A percentile compares a stretch with the other conserved stretches of the same genome.
Evolutionary conservation across 441 rosid genomes (phyloP).

Genomic region (Metrosideros polymorpha): DNA sequence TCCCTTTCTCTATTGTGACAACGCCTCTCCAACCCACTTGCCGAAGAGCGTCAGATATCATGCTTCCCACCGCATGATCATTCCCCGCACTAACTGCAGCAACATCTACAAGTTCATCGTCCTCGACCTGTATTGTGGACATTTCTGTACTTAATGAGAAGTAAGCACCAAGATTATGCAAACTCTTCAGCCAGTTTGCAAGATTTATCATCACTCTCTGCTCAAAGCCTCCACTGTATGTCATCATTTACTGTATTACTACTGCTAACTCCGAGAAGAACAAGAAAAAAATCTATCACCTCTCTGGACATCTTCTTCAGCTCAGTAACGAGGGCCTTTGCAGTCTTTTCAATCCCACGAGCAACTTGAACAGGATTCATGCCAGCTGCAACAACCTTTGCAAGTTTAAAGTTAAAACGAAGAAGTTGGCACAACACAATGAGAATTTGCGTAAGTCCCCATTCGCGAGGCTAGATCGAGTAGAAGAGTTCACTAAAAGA

Average conservation of each 20-base stretch:
- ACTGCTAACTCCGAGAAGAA: not conserved
- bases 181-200: not conserved
- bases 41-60: constrained; percentile 59
- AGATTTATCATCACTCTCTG: not conserved
- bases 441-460: not conserved
- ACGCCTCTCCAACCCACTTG: constrained; percentile 68
- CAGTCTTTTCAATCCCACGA: constrained; percentile 76
- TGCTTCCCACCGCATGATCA: constrained; percentile 58
- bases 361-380: constrained; percentile 69
- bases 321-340: constrained; percentile 66
- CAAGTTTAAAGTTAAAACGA: constrained; percentile 7
- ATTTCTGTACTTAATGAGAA: not conserved
- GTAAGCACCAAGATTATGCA: not conserved
- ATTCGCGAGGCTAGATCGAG: not conserved
- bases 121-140: constrained; percentile 52
- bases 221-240: not conserved
- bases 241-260: not conserved
- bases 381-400: constrained; percentile 75
- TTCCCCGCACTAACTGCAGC: constrained; percentile 91
- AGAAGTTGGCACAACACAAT: not conserved
- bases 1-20: constrained; percentile 69
- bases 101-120: constrained; percentile 71
- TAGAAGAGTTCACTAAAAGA: not conserved
- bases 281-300: constrained; percentile 23
- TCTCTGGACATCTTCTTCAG: constrained; percentile 79